Percentiles rank a stretch among this genome's conserved stretches.
These are phyloP conservation scores for Agrostemma githago DNA, from an alignment of 148 eudicot genomes.

Conservation along the genomic window DNA sequence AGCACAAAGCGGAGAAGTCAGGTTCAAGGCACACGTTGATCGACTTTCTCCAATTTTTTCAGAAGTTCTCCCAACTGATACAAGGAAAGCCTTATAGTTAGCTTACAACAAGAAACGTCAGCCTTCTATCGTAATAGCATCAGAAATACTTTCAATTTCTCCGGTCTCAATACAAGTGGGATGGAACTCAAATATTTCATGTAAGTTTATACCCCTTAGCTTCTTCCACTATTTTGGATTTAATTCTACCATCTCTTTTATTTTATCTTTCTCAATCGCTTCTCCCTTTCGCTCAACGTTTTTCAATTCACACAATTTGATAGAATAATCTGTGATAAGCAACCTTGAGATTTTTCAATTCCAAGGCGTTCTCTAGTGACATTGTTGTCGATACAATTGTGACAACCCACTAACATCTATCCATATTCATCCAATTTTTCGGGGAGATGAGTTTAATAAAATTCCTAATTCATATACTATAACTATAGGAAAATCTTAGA, in stretches of 20 bases:
- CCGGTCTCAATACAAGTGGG: background rate
- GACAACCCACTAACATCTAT: background rate
- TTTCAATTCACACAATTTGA: background rate
- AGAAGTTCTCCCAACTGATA: slow-evolving; percentile 89
- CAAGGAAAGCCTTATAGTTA: slow-evolving; percentile 7
- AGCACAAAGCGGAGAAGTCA: slow-evolving; percentile 57
- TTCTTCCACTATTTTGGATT: background rate
- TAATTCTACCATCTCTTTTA: background rate
- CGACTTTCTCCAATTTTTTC: slow-evolving; percentile 96
- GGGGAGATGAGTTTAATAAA: background rate
- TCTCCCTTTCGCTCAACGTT: background rate
- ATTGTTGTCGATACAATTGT: background rate
- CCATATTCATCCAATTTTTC: background rate
- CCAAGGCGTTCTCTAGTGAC: background rate
- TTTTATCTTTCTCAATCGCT: too few species aligned
- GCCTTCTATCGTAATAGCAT: background rate
- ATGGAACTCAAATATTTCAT: background rate
- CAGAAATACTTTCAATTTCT: background rate
- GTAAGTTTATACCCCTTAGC: background rate
- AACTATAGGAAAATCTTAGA: background rate
- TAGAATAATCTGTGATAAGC: background rate
- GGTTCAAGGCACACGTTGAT: slow-evolving; percentile 78
- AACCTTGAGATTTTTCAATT: background rate
- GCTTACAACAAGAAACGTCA: background rate
- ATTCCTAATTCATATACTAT: too few species aligned